A percentile compares a stretch with the other conserved stretches of the same genome.
These are phyloP conservation scores for Medicago ruthenica DNA, from an alignment of 306 rosid genomes.

Conservation along the genomic window DNA sequence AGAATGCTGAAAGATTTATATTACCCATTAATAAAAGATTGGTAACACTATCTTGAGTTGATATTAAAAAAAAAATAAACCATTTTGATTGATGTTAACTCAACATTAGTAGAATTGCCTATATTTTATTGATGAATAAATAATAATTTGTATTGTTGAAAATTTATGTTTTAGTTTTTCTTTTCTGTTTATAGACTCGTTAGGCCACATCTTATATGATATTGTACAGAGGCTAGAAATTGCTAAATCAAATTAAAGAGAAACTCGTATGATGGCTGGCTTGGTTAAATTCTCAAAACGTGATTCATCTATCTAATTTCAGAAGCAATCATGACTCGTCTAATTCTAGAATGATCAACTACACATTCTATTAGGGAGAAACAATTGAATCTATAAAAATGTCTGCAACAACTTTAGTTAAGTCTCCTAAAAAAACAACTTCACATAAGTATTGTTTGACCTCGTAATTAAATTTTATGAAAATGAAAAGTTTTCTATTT, in stretches of 20 bases:
- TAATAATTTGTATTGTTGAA: not conserved
- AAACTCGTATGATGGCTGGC: not conserved
- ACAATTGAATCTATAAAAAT: not conserved
- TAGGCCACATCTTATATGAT: not conserved
- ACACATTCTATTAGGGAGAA: not conserved
- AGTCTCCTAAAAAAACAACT: not conserved
- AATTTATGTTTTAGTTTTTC: not conserved
- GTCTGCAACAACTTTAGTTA: not conserved
- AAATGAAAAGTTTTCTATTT: no score
- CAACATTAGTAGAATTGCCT: no score
- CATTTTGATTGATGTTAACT: no score
- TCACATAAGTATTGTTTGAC: not conserved
- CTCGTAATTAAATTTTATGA: not conserved
- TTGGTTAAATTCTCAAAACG: not conserved
- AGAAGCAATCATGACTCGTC: not conserved
- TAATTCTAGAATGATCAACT: not conserved
- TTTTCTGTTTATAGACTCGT: not conserved
- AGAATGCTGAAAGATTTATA: no score
- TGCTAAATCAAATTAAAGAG: not conserved
- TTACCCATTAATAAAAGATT: no score
- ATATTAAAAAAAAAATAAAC: no score
- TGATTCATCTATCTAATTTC: no score
- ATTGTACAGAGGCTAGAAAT: no score
- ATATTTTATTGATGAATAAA: no score
- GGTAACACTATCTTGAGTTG: no score